These are phyloP conservation scores for Bolboschoenoplectus hybrid DNA, from an alignment of 202 grass and related monocot species.

Conservation along the genomic window DNA sequence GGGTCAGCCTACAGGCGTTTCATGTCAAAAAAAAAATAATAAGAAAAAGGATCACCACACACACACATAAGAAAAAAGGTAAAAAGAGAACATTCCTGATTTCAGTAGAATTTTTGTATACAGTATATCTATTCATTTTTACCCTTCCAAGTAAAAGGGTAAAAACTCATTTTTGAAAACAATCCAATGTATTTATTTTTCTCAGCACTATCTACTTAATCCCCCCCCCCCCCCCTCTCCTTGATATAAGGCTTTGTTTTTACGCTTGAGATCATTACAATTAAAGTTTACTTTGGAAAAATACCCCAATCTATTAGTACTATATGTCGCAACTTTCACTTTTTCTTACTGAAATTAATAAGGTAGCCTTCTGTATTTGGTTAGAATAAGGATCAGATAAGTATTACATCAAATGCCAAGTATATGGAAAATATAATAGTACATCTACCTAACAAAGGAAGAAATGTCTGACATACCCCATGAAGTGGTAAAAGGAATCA, in stretches of 20 bases:
- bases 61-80: background rate
- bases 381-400: background rate
- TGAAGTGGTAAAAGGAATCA: background rate
- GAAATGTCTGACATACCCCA: background rate
- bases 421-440: background rate
- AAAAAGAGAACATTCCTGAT: background rate
- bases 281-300: slow-evolving; percentile 9
- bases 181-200: background rate
- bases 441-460: slow-evolving; percentile 1
- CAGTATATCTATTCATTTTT: background rate
- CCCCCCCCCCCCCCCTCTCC: too few relatives aligned
- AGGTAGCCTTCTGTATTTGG: background rate
- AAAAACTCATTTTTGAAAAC: background rate
- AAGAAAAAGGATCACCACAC: background rate
- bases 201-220: background rate
- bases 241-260: background rate
- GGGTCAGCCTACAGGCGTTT: too few relatives aligned
- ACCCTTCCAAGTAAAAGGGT: too few relatives aligned
- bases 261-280: background rate
- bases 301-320: background rate
- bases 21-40: too few relatives aligned
- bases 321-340: background rate
- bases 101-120: background rate
- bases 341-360: background rate
- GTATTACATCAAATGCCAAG: slow-evolving; percentile 6